Base-by-base conservation (phyloP, 148 eudicot genomes). In the Beta vulgaris region DNA sequence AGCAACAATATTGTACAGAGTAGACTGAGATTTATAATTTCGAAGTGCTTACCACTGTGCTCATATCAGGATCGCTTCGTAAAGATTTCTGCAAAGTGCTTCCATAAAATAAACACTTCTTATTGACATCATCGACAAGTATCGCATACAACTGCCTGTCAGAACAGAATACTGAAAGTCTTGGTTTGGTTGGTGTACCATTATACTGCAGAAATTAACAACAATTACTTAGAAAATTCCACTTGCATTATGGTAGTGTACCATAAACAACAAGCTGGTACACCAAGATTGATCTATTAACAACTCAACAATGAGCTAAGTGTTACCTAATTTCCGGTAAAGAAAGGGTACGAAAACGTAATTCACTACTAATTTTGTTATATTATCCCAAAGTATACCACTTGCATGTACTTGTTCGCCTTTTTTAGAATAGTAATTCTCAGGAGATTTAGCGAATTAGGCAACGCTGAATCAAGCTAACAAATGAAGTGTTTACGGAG, bases 91-190 rank as follows among this genome's bases (percentile, higher is more conserved):
- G 97, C 66, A 92, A 75, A 69, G 98, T 95, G 77, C 90, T 92
- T 84, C 91, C 93, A 58, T 85, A 90, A 78, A 88, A 95, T 71
- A 95, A 79, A 71, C 91, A 87, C 78, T 89, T 88, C 80, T 95
- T 95, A 77, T 87, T 92, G 76, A 86, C 85, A 73, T 95, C 98
- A 84, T 95, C 98, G 7, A 92, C 91, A 43, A 95, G 89, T 89
- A 86, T 88, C 15, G 93, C 98, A 72, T 95, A 95, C 76, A 95
- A 66, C 79, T 92, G 98, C 76, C 82, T 84, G 0, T 85, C 88
- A 3, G 98, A 95, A 65, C 97, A 95, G 84, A 95, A 95, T 23
- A 92, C 97, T 51, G 98, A 95, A 69, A 95, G 92, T 80, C 98
- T 86, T 3, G 97, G 98, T 77, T 82, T 90, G 34, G 85, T 78